Conservation (phyloP, 2,329 filamentous ascomycete genomes). For the Clonostachys rosea region DNA sequence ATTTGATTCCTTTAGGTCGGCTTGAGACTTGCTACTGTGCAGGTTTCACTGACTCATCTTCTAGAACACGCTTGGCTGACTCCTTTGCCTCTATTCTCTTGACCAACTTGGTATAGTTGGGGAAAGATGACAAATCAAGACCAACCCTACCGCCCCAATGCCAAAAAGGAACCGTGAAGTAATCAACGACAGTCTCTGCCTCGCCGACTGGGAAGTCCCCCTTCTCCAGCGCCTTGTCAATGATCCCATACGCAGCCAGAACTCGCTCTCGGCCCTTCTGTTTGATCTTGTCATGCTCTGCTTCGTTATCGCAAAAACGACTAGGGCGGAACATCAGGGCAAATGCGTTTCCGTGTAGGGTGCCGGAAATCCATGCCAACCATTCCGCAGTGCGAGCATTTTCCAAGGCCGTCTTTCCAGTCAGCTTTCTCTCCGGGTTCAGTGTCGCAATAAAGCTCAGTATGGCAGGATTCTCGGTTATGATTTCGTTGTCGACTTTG, state of each 20-base stretch:
- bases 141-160: constrained; percentile 1
- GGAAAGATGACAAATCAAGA: neutral
- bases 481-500: constrained; percentile 13
- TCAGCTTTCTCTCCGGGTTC: constrained; percentile 7
- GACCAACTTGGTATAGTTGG: neutral
- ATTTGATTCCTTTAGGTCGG: too few species aligned
- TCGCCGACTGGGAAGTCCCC: neutral
- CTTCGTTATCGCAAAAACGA: constrained; percentile 15
- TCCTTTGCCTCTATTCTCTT: neutral
- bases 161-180: constrained; percentile 1
- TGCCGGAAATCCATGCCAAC: constrained; percentile 22
- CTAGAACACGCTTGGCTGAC: neutral
- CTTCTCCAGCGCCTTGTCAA: neutral
- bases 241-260: neutral
- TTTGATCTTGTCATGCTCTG: neutral
- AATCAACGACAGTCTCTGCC: constrained; percentile 2
- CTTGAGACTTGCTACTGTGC: too few species aligned
- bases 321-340: constrained; percentile 13
- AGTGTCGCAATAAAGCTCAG: constrained; percentile 21
- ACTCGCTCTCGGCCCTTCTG: neutral
- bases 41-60: too few species aligned
- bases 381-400: constrained; percentile 20
- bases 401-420: constrained; percentile 11
- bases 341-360: constrained; percentile 20
- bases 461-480: constrained; percentile 25